Base-by-base conservation (phyloP, 257 asterid genomes). In the Lycium barbarum region DNA sequence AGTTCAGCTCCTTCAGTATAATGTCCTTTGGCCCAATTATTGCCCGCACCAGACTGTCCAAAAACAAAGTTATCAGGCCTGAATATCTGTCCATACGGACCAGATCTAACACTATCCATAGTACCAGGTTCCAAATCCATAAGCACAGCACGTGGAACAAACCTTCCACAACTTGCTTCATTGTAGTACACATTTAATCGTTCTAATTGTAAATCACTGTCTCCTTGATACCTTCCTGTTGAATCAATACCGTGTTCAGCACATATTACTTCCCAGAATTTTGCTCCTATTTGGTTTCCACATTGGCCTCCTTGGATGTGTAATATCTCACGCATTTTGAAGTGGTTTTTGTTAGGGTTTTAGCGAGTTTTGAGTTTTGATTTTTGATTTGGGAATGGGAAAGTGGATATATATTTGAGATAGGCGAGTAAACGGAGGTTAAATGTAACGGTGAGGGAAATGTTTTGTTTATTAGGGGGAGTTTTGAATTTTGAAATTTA, bases 111-210 rank as follows among this genome's bases (percentile, higher is more conserved):
- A 62, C 84, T 81, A 62, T 81, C 84, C 84, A 81, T 81, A 58
- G 84, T 81, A 17, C 84, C 84, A 14, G 84, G 84, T 53, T 81
- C 84, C 54, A 81, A 62, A 81, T 81, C 84, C 84, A 81, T 81
- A 5, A 81, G 72, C 33, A 81, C 74, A 2, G 84, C 84, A 36
- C 84, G 70, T 38, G 84, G 84, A 36, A 81, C 84, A 81, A 81
- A 81, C 73, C 84, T 81, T 81, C 84, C 84, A 22, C 84, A 81
- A 49, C 84, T 81, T 26, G 84, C 84, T 81, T 81, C 84, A 61
- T 81, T 81, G n/a, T 81, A 81, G 13, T 81, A 81, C 12, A 81
- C 84, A 7, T 81, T 81, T n/a, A 81, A 15, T 3, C 84, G 54
- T 57, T 81, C 84, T 18, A 81, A 47, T 45, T 81, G 84, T 18